These are phyloP conservation scores for Dryadomyces quercivorus DNA, from an alignment of 2,329 filamentous ascomycete species.

Conservation along the genomic window DNA sequence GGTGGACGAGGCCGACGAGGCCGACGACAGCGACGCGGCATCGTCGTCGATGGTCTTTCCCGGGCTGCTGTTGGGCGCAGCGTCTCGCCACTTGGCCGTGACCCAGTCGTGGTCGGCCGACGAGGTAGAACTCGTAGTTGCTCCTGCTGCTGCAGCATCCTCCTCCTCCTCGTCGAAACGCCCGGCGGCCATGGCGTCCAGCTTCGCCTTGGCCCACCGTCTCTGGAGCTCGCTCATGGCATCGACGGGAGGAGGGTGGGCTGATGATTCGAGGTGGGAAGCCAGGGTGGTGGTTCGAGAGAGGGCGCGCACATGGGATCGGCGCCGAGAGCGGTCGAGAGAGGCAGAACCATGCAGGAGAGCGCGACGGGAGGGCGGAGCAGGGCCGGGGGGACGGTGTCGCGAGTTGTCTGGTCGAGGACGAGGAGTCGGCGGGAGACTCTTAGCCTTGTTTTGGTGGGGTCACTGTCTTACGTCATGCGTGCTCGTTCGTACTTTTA, in stretches of 20 bases:
- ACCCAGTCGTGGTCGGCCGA: slow-evolving; percentile 14
- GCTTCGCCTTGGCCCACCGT: slow-evolving; percentile 19
- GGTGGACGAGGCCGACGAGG: slow-evolving; percentile 83
- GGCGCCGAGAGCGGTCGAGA: neutral
- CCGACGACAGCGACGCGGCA: slow-evolving; percentile 42
- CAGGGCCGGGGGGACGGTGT: too few species aligned
- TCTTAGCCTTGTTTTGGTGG: too few species aligned
- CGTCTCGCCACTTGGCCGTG: neutral
- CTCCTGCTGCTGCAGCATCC: slow-evolving; percentile 19
- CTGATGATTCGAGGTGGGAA: neutral
- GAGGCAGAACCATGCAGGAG: too few species aligned
- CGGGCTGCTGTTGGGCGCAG: too few species aligned
- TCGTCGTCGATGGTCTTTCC: slow-evolving; percentile 42
- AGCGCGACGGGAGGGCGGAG: too few species aligned
- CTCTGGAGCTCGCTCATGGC: slow-evolving; percentile 22
- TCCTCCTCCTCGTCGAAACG: slow-evolving; percentile 39
- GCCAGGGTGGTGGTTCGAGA: neutral
- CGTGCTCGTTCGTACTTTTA: too few species aligned
- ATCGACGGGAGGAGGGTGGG: neutral
- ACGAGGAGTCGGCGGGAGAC: too few species aligned
- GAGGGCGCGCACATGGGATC: neutral
- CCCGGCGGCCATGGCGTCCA: slow-evolving; percentile 8
- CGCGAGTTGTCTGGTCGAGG: too few species aligned
- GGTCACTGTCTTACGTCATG: too few species aligned
- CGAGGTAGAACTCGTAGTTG: slow-evolving; percentile 28